These are phyloP conservation scores for Adansonia gregorii DNA, from an alignment of 441 rosid genomes.

Conservation along the genomic window DNA sequence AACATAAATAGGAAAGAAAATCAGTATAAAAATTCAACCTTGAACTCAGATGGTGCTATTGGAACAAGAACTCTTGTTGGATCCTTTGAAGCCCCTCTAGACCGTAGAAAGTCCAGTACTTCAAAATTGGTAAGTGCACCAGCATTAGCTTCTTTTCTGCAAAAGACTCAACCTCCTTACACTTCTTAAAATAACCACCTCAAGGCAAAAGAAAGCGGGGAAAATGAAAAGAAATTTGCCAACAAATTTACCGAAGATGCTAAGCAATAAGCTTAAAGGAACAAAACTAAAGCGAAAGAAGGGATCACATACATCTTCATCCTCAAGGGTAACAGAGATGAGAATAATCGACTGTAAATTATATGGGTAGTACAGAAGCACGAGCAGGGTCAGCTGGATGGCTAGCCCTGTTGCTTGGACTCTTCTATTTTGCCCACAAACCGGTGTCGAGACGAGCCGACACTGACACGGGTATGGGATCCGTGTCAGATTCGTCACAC, in stretches of 20 bases:
- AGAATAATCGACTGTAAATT: not conserved
- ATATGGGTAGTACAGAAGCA: not conserved
- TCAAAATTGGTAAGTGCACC: slow-evolving; percentile 81
- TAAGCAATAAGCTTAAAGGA: not conserved
- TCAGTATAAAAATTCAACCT: slow-evolving; percentile 42
- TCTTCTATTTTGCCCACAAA: too few species aligned
- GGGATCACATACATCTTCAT: slow-evolving; percentile 44
- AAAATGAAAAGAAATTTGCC: not conserved
- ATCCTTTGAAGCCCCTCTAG: slow-evolving; percentile 82
- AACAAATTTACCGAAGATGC: not conserved
- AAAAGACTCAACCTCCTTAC: slow-evolving; percentile 23
- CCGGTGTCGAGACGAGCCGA: too few species aligned
- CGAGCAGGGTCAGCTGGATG: not conserved
- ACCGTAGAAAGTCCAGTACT: slow-evolving; percentile 60
- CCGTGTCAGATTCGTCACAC: too few species aligned
- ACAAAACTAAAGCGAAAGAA: not conserved
- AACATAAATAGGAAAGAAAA: not conserved
- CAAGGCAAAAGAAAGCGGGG: not conserved
- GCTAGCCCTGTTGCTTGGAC: too few species aligned
- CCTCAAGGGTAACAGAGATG: not conserved
- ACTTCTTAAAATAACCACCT: not conserved
- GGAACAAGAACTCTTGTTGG: slow-evolving; percentile 66
- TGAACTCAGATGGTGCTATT: slow-evolving; percentile 64
- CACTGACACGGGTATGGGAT: too few species aligned
- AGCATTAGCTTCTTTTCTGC: slow-evolving; percentile 71